Conservation (phyloP, 108 stramenopile genomes). For the Nannochloropsis salina region DNA sequence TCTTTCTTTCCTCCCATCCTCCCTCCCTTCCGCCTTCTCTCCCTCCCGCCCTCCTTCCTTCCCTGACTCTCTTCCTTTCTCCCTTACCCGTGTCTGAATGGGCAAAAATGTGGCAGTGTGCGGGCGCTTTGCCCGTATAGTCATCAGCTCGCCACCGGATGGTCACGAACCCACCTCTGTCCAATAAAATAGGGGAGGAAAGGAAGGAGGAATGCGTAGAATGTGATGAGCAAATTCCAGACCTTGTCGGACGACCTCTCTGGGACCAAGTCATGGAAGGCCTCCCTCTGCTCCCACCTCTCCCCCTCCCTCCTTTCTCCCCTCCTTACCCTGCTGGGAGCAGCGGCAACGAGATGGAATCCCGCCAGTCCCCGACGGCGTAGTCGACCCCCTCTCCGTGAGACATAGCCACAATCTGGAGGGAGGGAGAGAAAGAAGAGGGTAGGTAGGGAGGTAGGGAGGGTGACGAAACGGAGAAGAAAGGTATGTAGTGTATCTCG, state of each 20-base stretch:
- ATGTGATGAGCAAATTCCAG: neutral
- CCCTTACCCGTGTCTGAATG: constrained; percentile 54
- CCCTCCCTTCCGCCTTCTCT: neutral
- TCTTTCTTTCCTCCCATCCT: neutral
- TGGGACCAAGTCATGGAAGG: neutral
- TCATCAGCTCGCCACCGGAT: constrained; percentile 51
- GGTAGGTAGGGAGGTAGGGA: neutral
- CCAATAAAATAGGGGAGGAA: neutral
- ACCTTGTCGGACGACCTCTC: neutral
- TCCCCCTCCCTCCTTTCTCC: neutral
- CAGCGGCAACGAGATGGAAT: constrained; percentile 49
- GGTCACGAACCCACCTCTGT: constrained; percentile 28
- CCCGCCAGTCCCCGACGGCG: constrained; percentile 54
- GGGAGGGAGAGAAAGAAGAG: neutral
- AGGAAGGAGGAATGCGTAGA: neutral
- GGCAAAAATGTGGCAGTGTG: constrained; percentile 56
- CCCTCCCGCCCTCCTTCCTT: neutral
- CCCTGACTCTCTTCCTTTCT: neutral
- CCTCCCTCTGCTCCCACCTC: neutral
- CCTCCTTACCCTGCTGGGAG: constrained; percentile 45
- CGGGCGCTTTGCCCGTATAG: constrained; percentile 50
- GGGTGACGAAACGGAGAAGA: neutral
- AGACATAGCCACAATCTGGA: constrained; percentile 10
- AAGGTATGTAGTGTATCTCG: no score
- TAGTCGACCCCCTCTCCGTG: constrained; percentile 40